Evolutionary conservation across 768 basidiomycete genomes (phyloP).

Genomic region (Dacryopinax spathularia): DNA sequence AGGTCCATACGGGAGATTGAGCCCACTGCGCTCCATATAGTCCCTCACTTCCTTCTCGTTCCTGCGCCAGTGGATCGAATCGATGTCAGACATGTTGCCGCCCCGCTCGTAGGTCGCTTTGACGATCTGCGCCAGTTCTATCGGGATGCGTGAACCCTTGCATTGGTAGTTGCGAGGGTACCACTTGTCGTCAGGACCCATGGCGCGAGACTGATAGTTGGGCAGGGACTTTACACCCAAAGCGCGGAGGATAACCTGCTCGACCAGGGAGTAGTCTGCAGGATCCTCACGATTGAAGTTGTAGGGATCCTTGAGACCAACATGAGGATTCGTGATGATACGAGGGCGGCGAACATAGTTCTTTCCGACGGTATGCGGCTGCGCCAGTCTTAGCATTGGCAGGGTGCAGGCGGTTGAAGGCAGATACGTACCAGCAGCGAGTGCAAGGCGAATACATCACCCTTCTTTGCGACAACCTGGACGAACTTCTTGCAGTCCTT

Average conservation of each 20-base stretch:
- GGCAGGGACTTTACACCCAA: neutral
- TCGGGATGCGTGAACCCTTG: neutral
- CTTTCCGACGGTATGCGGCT: slow-evolving; percentile 7
- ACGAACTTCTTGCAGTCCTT: slow-evolving; percentile 5
- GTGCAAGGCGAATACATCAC: slow-evolving; percentile 2
- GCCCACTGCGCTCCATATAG: neutral
- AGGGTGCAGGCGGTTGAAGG: neutral
- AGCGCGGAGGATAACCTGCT: neutral
- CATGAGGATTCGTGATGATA: slow-evolving; percentile 5
- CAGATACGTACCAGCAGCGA: slow-evolving; percentile 1
- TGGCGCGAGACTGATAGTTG: neutral
- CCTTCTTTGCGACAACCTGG: neutral
- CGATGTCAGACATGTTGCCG: neutral
- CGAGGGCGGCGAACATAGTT: too few species aligned
- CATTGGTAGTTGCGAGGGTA: neutral
- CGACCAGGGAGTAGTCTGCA: neutral
- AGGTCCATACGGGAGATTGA: neutral
- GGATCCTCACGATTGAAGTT: slow-evolving; percentile 8
- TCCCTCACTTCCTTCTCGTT: neutral
- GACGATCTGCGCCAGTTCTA: neutral
- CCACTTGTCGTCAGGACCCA: neutral
- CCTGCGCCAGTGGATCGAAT: neutral
- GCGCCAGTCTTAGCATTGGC: neutral
- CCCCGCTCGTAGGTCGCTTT: neutral
- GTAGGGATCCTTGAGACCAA: neutral